Evolutionary conservation across 345 rosid species (phyloP), one percentile per base, ranked within the genome.

Genomic region (Cardamine occulta): DNA sequence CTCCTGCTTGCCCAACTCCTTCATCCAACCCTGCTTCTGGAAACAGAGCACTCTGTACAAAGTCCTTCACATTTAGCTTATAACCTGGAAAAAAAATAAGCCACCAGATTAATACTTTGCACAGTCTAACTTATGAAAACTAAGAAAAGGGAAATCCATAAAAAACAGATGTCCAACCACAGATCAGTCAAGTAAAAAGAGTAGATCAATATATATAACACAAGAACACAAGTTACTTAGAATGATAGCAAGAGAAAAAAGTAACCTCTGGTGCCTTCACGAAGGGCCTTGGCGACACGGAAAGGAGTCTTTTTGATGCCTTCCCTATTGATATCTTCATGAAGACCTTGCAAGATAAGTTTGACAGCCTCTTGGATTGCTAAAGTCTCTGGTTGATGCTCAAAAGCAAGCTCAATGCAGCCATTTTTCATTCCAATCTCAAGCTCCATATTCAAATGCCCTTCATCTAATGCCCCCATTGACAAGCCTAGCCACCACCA

Each of bases 251-350:
- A 14, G 1, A 61, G 1, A 61, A 23, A 23, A n/a, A n/a, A 47
- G 4, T 54, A 60, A 96, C 99, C 98, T 91, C 74, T 84, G 65
- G 96, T 96, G 52, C 89, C 97, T 74, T 88, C 88, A 4, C 88
- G 84, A 70, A 96, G 86, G 7, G 99, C 96, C 80, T 91, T 93
- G 54, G 99, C 98, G 37, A 96, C 98, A 37, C 99, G 97, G 72
- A 87, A 77, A 52, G 99, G 97, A 61, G 99, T 96, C 82, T 85
- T 96, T 70, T 77, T 89, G 68, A 96, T 77, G 39, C 99, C 99
- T 81, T 93, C 96, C 48, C 99, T 85, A 58, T 85, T 74, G 73
- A 89, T 19, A 85, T 96, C 93, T 56, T 96, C 97, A 37, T 87
- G 85, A 63, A 96, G 76, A 55, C 98, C 97, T 76, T 87, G 87